Percentiles rank a stretch among this genome's conserved stretches.
These are phyloP conservation scores for Aspergillus hancockii DNA, from an alignment of 495 filamentous ascomycete genomes.

Conservation along the genomic window DNA sequence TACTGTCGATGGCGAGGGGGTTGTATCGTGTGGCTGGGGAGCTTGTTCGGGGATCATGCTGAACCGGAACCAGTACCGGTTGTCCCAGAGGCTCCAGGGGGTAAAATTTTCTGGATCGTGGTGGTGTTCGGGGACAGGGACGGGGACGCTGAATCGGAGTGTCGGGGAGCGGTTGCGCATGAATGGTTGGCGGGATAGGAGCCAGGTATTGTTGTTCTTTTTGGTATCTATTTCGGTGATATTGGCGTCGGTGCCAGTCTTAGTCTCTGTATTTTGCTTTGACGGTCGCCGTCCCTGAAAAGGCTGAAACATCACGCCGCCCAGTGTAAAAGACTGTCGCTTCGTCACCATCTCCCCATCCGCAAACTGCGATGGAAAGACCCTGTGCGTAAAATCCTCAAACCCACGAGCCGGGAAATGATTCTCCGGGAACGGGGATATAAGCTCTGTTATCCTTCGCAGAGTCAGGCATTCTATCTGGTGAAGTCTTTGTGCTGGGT, in stretches of 20 bases:
- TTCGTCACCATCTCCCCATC: conserved; percentile 7
- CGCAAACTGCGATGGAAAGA: conserved; percentile 26
- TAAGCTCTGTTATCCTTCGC: conserved; percentile 43
- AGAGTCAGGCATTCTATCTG: conserved; percentile 38
- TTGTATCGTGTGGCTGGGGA: background rate
- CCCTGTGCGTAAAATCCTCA: conserved; percentile 24
- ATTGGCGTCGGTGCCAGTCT: conserved; percentile 20
- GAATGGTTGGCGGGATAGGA: conserved; percentile 53
- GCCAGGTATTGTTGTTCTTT: conserved; percentile 37
- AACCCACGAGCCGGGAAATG: conserved; percentile 38
- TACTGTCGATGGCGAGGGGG: background rate
- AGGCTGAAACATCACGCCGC: conserved; percentile 56
- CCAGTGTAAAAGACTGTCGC: conserved; percentile 50
- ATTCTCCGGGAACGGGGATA: conserved; percentile 43
- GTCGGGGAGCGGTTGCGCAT: conserved; percentile 28
- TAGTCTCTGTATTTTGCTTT: background rate
- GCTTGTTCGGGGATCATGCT: conserved; percentile 16
- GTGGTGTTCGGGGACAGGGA: background rate
- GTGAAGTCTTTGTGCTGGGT: conserved; percentile 13
- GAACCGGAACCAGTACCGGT: conserved; percentile 78
- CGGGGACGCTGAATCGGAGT: conserved; percentile 14
- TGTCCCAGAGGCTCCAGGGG: conserved; percentile 65
- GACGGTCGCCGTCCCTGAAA: conserved; percentile 19
- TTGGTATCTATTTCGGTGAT: conserved; percentile 14
- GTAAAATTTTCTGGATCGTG: conserved; percentile 13